Evolutionary conservation across 73 alveolate species (phyloP), one percentile per base, ranked within the genome.

Genomic region (Effrenium voratum): DNA sequence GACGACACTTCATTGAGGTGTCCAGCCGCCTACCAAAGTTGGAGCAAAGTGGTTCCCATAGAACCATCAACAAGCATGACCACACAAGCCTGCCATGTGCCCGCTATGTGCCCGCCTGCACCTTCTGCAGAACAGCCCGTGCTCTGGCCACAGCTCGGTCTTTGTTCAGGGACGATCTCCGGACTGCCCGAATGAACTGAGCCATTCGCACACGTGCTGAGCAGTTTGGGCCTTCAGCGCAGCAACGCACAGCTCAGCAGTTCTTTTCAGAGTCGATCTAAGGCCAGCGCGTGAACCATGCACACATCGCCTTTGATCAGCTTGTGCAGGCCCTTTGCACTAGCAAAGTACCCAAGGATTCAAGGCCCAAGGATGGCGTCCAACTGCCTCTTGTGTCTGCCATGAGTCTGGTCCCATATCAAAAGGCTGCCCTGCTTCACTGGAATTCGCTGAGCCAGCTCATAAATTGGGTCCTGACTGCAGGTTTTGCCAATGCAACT

Each of bases 371-470:
- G 30, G 36, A 28, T 2, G 63, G 8, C 3, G 44, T 22, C 44
- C 1, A 43, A 28, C 41, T 10, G 34, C 46, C 5, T 41, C 28
- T 30, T 0, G 60, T 66, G 66, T 32, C 16, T n/a, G 86, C 86
- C 50, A 43, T n/a, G 94, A 38, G 3, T 4, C 97, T 90, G 97
- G 36, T 90, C 97, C 97, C 97, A 90, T 0, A 90, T 73, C 36
- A 90, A 77, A 8, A 90, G 87, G 75, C 97, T 90, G 19, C 97
- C 97, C 32, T 90, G 97, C 97, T 70, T 66, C 97, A 90, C 38
- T 4, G 97, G 87, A 45, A 90, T 70, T 32, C 97, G 59, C 40
- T 70, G 97, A 22, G 97, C 82, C 52, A 90, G 76, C 34, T 73
- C 97, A 47, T 90, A 43, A 76, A 90, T 90, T 16, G 97, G 97